Evolutionary conservation across 305 asterid species (phyloP), one percentile per base, ranked within the genome.

Genomic region (Fraxinus sp.): DNA sequence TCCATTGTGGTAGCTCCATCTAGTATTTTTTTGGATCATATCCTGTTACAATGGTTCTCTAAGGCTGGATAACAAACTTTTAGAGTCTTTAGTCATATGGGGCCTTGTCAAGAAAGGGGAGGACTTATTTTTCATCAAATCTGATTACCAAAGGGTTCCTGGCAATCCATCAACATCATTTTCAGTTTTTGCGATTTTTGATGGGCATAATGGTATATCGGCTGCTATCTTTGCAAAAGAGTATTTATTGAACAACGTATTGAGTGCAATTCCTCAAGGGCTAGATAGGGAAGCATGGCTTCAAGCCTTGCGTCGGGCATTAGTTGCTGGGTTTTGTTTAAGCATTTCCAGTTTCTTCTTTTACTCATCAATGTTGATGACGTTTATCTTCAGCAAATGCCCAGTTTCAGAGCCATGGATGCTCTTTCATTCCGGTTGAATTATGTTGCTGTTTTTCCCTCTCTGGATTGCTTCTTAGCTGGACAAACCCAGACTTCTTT

Each of bases 161-260:
- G 97, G 96, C 62, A 84, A 92, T 86, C 92, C 89, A 3, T 88
- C 95, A 3, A 86, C 95, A 9, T 78, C 92, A 1, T 96, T 93
- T 90, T 92, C 75, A 70, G 94, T 92, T 86, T 96, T 93, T 76
- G 99, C 97, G 92, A 93, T 97, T 79, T 97, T 97, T 85, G 98
- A 97, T 87, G 99, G 99, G 71, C 99, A 97, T 82, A 95, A 97
- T 86, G 99, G 99, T 77, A 90, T 87, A 88, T 92, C 98, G n/a
- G 99, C 99, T 78, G 99, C 99, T 72, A 95, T 97, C 81, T 97
- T 90, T 83, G 89, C 99, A 0, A 95, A 93, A 86, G 99, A 97
- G 89, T 87, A 95, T 87, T 84, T 95, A 75, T 87, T 95, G 84
- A 92, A 86, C 89, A 92, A 93, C 74, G 98, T 95, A 10, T 79